Base-by-base conservation (phyloP, 2,329 filamentous ascomycete species). In the Dryadomyces sulphureus region DNA sequence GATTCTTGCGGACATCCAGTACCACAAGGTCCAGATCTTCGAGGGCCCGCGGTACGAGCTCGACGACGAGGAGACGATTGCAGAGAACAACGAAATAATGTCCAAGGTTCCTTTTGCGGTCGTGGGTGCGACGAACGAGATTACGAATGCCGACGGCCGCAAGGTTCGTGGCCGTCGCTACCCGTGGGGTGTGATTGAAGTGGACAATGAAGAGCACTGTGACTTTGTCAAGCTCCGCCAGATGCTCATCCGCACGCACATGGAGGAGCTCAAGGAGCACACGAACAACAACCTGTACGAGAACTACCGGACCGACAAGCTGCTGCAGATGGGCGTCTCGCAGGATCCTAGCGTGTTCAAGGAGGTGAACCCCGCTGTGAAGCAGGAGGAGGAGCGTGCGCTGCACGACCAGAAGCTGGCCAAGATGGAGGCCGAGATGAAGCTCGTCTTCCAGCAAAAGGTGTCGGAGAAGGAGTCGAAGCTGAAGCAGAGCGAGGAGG, bases 361-460 rank as follows among this genome's bases (percentile, higher is more conserved):
- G 79, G 92, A 98, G 80, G 88, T 98, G 75, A 98, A 98, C 78
- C 92, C 92, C 53, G 90, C 92, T 41, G 92, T 96, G 69, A 98
- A 98, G 82, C 92, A 98, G 70, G 92, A 98, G 66, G 92, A 98
- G 71, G 92, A 98, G 75, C 87, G 92, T 59, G 82, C 85, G 53
- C 75, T 98, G 56, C 92, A 98, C 76, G 92, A 98, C 71, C 89
- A 95, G 76, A 98, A 98, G 76, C 86, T 98, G 57, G 87, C 90
- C 66, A 98, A 98, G 86, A 98, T 98, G 92, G 92, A 98, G 69
- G 81, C 88, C 60, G 92, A 98, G 68, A 98, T 98, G 92, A 98
- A 98, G 86, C 94, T 95, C 86, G 92, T 98, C 56, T 98, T 98
- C 87, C 92, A 96, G 67, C 92, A 98, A 66, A 98, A 98, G 83